These are phyloP conservation scores for Globisporangium nagaii DNA, from an alignment of 352 stramenopile genomes.

Conservation along the genomic window DNA sequence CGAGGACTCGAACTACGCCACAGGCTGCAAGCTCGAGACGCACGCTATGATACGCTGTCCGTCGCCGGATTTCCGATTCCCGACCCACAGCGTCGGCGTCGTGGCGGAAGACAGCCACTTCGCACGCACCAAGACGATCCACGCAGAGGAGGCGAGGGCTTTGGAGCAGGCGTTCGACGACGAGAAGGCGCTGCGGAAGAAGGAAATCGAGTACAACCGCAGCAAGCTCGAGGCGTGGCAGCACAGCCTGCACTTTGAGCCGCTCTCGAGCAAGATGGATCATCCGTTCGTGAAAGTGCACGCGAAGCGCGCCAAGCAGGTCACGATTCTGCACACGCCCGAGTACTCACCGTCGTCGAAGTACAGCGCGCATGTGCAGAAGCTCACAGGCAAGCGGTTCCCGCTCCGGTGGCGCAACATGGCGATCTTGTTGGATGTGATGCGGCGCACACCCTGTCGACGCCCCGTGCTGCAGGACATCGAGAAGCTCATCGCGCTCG, in stretches of 20 bases:
- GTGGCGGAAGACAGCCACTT: conserved; percentile 19
- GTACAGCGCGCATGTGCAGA: conserved; percentile 26
- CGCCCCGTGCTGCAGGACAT: conserved; percentile 60
- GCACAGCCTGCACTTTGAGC: conserved; percentile 34
- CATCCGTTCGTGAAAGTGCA: conserved; percentile 36
- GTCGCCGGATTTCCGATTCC: conserved; percentile 32
- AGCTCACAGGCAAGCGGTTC: conserved; percentile 31
- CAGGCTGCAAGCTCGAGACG: conserved; percentile 21
- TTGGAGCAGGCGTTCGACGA: conserved; percentile 27
- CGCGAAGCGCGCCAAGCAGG: conserved; percentile 22
- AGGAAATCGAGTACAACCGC: conserved; percentile 30
- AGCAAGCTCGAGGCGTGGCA: conserved; percentile 35
- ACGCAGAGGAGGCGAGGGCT: conserved; percentile 18
- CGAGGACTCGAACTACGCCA: conserved; percentile 34
- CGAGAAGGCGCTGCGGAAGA: conserved; percentile 22
- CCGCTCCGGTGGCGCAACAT: conserved; percentile 44
- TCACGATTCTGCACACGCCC: conserved; percentile 47
- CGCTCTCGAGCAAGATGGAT: conserved; percentile 35
- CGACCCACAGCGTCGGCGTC: conserved; percentile 19
- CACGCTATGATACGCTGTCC: conserved; percentile 37
- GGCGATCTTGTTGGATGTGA: conserved; percentile 37
- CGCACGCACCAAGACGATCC: conserved; percentile 14
- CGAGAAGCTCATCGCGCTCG: conserved; percentile 48
- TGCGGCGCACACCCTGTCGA: conserved; percentile 49
- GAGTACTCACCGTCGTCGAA: conserved; percentile 34